Conservation (phyloP, 2,329 filamentous ascomycete species). For the Pseudonectria buxi region DNA sequence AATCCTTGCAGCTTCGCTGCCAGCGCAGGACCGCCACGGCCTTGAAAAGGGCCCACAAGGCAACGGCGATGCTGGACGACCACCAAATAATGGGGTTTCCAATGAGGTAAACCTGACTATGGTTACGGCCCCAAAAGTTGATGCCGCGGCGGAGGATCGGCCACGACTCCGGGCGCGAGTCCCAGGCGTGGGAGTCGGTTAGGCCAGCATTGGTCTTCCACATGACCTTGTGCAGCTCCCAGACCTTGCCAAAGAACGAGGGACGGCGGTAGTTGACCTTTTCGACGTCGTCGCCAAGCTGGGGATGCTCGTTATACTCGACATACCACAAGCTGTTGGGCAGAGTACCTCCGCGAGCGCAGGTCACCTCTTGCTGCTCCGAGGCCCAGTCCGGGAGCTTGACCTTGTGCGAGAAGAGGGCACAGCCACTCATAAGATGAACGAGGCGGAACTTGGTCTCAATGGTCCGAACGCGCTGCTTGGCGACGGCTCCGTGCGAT, state of each 20-base stretch:
- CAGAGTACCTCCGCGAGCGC: constrained; percentile 80
- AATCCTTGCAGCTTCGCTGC: constrained; percentile 90
- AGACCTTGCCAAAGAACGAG: constrained; percentile 96
- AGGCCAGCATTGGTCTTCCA: constrained; percentile 97
- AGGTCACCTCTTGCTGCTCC: constrained; percentile 98
- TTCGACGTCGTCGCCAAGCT: constrained; percentile 67
- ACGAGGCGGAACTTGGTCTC: constrained; percentile 94
- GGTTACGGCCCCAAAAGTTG: constrained; percentile 96
- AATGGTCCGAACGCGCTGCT: constrained; percentile 83
- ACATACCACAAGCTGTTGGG: constrained; percentile 98
- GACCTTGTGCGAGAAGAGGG: constrained; percentile 96
- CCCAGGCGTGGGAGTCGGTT: constrained; percentile 95
- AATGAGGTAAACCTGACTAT: constrained; percentile 93
- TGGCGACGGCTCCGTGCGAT: constrained; percentile 71
- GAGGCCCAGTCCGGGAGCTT: constrained; percentile 98
- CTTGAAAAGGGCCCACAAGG: constrained; percentile 76
- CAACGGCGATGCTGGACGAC: constrained; percentile 72
- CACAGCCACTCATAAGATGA: constrained; percentile 94
- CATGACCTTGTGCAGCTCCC: constrained; percentile 96
- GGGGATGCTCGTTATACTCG: constrained; percentile 81
- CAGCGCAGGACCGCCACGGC: constrained; percentile 80
- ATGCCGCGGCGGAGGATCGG: constrained; percentile 87
- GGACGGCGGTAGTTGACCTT: constrained; percentile 95
- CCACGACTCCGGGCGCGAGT: constrained; percentile 91
- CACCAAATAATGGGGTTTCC: constrained; percentile 96